Evolutionary conservation across 192 early-diverging fungal genomes (phyloP).

Genomic region (Ramicandelaber brevisporus): DNA sequence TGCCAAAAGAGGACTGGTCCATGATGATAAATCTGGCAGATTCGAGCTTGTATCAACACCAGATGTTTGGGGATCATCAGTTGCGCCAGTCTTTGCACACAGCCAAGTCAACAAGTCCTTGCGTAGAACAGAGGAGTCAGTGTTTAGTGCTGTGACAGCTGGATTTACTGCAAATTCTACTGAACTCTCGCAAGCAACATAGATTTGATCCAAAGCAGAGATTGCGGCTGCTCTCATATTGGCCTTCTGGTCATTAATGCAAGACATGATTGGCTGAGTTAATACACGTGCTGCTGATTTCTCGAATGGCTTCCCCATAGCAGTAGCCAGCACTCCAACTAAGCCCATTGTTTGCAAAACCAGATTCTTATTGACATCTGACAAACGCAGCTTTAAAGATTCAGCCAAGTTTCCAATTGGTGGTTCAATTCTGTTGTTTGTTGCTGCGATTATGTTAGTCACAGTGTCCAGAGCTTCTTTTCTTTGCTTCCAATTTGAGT

Average conservation of each 20-base stretch:
- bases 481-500: constrained; percentile 79
- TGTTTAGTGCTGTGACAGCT: constrained; percentile 31
- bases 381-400: constrained; percentile 58
- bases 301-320: constrained; percentile 73
- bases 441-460: constrained; percentile 34
- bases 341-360: constrained; percentile 59
- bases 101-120: constrained; percentile 75
- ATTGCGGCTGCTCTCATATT: constrained; percentile 58
- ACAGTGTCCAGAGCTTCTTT: constrained; percentile 79
- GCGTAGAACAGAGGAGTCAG: constrained; percentile 64
- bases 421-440: constrained; percentile 63
- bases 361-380: constrained; percentile 81
- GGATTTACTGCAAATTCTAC: constrained; percentile 44
- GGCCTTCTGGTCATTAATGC: constrained; percentile 74
- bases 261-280: constrained; percentile 35
- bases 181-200: constrained; percentile 20
- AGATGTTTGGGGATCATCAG: no score
- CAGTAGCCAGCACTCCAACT: constrained; percentile 38
- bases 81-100: constrained; percentile 22
- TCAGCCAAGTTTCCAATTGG: constrained; percentile 51
- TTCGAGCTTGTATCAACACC: constrained; percentile 12
- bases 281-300: constrained; percentile 35
- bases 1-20: constrained; percentile 43
- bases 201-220: constrained; percentile 40
- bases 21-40: constrained; percentile 28